Conservation (phyloP, 139 green algal genomes). For the Micractinium sp. region DNA sequence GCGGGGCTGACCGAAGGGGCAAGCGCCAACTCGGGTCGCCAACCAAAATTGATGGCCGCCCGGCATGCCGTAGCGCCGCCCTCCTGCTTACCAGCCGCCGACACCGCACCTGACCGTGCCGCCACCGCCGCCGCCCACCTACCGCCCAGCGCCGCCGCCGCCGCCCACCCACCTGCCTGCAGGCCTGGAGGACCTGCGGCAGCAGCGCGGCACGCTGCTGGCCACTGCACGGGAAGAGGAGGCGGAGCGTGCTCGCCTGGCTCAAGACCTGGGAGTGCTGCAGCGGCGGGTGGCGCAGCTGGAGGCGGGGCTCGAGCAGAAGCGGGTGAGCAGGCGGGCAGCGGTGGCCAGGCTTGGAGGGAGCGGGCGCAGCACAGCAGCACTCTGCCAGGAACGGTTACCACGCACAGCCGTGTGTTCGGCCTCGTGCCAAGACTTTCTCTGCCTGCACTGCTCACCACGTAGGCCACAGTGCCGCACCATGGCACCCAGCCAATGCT, state of each 20-base stretch:
- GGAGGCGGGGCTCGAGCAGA: background rate
- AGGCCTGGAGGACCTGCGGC: slow-evolving; percentile 85
- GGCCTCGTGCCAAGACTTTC: too few species aligned
- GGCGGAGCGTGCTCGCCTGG: slow-evolving; percentile 72
- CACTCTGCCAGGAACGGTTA: background rate
- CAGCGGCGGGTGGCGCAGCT: slow-evolving; percentile 19
- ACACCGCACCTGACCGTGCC: too few species aligned
- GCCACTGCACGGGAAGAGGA: slow-evolving; percentile 74
- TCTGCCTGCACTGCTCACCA: background rate
- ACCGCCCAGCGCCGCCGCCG: too few species aligned
- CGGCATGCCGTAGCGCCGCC: too few species aligned
- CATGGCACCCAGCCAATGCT: background rate
- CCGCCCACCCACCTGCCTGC: background rate
- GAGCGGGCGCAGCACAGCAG: background rate
- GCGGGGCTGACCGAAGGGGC: too few species aligned
- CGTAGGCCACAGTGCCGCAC: background rate
- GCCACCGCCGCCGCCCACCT: background rate
- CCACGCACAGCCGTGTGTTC: too few species aligned
- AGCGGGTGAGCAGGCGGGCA: background rate
- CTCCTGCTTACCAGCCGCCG: background rate
- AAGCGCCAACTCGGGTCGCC: background rate
- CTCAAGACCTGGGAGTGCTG: slow-evolving; percentile 64
- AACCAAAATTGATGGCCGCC: too few species aligned
- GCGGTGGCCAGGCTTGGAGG: too few species aligned
- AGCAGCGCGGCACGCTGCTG: slow-evolving; percentile 76